Percentiles rank a stretch among this genome's conserved stretches.
These are phyloP conservation scores for Sporothrix schenckii DNA, from an alignment of 2,329 filamentous ascomycete species.

Conservation along the genomic window DNA sequence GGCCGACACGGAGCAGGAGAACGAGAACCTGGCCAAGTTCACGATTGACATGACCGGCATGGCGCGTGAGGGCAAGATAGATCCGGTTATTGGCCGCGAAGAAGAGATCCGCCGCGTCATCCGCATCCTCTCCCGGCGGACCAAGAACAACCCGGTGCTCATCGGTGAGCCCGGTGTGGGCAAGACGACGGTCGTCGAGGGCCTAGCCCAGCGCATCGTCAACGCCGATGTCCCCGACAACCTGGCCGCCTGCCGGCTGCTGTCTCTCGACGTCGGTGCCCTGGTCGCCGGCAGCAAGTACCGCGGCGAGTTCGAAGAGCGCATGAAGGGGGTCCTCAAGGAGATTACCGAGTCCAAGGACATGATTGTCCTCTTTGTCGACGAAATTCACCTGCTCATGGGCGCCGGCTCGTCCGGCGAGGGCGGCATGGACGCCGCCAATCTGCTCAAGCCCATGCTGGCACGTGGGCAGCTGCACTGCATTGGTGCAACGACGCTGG, in stretches of 20 bases:
- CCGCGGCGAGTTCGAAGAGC: constrained; percentile 96
- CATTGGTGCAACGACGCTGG: constrained; percentile 92
- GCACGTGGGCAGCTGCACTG: constrained; percentile 96
- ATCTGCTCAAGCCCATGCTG: constrained; percentile 96
- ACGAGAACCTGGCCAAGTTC: constrained; percentile 96
- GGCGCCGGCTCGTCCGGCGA: constrained; percentile 92
- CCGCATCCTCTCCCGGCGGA: constrained; percentile 86
- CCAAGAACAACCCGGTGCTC: constrained; percentile 98
- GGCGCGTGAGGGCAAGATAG: constrained; percentile 96
- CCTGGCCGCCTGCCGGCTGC: constrained; percentile 86
- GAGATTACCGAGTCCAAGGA: constrained; percentile 94
- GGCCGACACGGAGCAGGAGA: constrained; percentile 87
- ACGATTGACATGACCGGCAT: constrained; percentile 98
- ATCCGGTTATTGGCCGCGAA: constrained; percentile 94
- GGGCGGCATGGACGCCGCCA: constrained; percentile 98
- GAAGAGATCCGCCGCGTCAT: constrained; percentile 93
- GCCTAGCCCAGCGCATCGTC: constrained; percentile 91
- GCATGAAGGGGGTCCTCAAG: constrained; percentile 98
- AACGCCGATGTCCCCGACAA: constrained; percentile 97
- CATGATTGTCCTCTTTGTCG: constrained; percentile 96
- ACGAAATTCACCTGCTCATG: constrained; percentile 99
- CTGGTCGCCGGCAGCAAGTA: constrained; percentile 98
- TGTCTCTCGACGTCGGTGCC: constrained; percentile 93
- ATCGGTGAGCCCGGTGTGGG: constrained; percentile 98
- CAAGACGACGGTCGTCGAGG: constrained; percentile 97